Percentiles rank a stretch among this genome's conserved stretches.
phyloP scores from a whole-genome alignment of 1,284 basidiomycete species.

The Boletellus deceptivus region DNA sequence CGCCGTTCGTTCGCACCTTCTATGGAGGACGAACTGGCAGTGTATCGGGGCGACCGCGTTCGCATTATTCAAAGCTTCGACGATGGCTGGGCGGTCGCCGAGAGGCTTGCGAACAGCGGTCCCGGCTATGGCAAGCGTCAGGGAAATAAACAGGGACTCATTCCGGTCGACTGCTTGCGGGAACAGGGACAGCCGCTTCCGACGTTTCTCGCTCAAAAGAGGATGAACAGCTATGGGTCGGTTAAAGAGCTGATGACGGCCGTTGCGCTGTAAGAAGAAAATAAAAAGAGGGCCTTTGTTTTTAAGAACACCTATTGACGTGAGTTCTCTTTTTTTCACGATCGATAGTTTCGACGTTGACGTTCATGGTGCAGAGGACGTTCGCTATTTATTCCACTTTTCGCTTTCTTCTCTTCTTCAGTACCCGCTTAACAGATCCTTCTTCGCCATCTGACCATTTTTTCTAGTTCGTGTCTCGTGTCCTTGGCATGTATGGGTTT shows the following conservation, averaged over 20 bases:
- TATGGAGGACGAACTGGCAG: conserved; percentile 57
- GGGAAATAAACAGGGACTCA: conserved; percentile 35
- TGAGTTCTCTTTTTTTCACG: conserved; percentile 5
- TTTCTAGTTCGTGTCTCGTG: too few species aligned
- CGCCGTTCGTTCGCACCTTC: conserved; percentile 56
- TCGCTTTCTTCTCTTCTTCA: too few species aligned
- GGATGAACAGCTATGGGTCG: conserved; percentile 40
- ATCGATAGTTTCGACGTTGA: too few species aligned
- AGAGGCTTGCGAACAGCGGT: conserved; percentile 34
- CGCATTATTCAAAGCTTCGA: conserved; percentile 54
- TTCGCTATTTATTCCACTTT: too few species aligned
- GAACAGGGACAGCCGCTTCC: conserved; percentile 46
- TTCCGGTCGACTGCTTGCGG: conserved; percentile 63
- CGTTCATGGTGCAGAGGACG: too few species aligned
- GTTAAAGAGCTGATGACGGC: neutral
- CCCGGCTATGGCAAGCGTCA: too few species aligned
- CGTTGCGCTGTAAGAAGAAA: conserved; percentile 1
- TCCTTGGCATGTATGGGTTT: too few species aligned
- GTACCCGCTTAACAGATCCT: too few species aligned
- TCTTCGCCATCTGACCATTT: too few species aligned
- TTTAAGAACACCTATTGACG: neutral
- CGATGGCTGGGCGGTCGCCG: conserved; percentile 65
- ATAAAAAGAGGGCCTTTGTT: neutral
- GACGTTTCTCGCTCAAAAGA: conserved; percentile 48
- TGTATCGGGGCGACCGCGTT: conserved; percentile 51